Percentiles rank a stretch among this genome's conserved stretches.
Conservation (phyloP, 192 early-diverging fungal genomes). For the Backusella sp. region DNA sequence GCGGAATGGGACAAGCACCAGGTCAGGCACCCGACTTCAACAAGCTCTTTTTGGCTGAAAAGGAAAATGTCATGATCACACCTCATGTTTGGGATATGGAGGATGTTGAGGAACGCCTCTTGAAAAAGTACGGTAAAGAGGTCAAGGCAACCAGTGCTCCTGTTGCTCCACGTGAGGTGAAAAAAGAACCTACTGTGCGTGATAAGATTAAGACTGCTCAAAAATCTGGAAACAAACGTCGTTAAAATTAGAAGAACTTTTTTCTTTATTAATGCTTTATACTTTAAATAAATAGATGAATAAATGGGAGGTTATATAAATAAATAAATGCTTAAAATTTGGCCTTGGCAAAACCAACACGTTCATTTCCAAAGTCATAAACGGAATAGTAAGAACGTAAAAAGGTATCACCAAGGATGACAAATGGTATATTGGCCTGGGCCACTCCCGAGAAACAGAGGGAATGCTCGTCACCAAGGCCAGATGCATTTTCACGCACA, state of each 20-base stretch:
- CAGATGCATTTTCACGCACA: slow-evolving; percentile 32
- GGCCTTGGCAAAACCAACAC: slow-evolving; percentile 46
- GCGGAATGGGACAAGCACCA: slow-evolving; percentile 45
- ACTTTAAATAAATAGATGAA: slow-evolving; percentile 6
- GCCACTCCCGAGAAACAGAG: slow-evolving; percentile 36
- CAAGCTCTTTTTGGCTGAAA: slow-evolving; percentile 86
- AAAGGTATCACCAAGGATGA: slow-evolving; percentile 47
- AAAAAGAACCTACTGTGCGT: slow-evolving; percentile 17
- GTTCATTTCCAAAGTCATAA: slow-evolving; percentile 44
- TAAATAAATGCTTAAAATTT: not conserved
- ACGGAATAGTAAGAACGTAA: slow-evolving; percentile 49
- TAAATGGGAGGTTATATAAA: not conserved
- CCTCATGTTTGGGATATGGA: slow-evolving; percentile 81
- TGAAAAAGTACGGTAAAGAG: slow-evolving; percentile 73
- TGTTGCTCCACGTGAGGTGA: not conserved
- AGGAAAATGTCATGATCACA: slow-evolving; percentile 82
- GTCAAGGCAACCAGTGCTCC: not conserved
- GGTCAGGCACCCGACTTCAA: slow-evolving; percentile 82
- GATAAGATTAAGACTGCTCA: slow-evolving; percentile 33
- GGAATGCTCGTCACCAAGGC: not conserved
- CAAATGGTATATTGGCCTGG: slow-evolving; percentile 12
- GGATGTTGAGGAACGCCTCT: slow-evolving; percentile 74
- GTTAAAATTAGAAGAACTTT: slow-evolving; percentile 7
- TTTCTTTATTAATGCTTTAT: not conserved
- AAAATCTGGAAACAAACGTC: slow-evolving; percentile 21